Percentiles rank a stretch among this genome's conserved stretches.
Conservation (phyloP, 2,329 filamentous ascomycete genomes). For the Cytospora piceicola region DNA sequence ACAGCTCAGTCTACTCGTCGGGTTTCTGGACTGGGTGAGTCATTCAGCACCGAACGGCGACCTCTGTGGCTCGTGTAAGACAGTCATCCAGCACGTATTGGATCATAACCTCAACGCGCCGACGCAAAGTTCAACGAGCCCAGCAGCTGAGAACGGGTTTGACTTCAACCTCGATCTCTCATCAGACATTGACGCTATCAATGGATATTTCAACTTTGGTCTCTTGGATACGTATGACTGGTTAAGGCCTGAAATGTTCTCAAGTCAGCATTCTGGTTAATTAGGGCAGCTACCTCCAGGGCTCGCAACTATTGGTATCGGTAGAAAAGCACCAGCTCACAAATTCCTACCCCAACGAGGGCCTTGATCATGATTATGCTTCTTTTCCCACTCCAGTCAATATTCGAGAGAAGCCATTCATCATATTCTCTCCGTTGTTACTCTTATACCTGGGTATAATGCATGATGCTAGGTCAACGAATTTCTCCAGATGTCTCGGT, state of each 20-base stretch:
- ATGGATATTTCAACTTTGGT: slow-evolving; percentile 50
- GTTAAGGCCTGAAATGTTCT: neutral
- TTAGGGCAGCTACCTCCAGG: too few relatives aligned
- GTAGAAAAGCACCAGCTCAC: too few relatives aligned
- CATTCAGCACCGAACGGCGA: slow-evolving; percentile 53
- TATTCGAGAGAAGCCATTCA: too few relatives aligned
- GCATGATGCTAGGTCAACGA: too few relatives aligned
- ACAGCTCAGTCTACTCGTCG: slow-evolving; percentile 54
- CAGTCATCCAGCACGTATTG: slow-evolving; percentile 54
- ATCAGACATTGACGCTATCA: slow-evolving; percentile 17
- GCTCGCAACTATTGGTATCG: too few relatives aligned
- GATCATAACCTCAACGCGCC: slow-evolving; percentile 52
- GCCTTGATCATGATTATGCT: too few relatives aligned
- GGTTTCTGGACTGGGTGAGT: slow-evolving; percentile 55
- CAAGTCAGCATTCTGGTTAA: neutral
- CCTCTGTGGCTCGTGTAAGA: slow-evolving; percentile 51
- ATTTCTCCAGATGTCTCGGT: too few relatives aligned
- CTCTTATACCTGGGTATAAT: too few relatives aligned
- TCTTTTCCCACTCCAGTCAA: too few relatives aligned
- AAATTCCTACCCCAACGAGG: too few relatives aligned
- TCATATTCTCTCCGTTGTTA: too few relatives aligned
- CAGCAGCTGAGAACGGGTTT: slow-evolving; percentile 34
- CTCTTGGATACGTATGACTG: slow-evolving; percentile 54
- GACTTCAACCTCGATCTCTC: slow-evolving; percentile 38
- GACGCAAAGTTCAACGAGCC: slow-evolving; percentile 32